Evolutionary conservation across 192 early-diverging fungal species (phyloP), one percentile per base, ranked within the genome.

Genomic region (Backusella sp.): DNA sequence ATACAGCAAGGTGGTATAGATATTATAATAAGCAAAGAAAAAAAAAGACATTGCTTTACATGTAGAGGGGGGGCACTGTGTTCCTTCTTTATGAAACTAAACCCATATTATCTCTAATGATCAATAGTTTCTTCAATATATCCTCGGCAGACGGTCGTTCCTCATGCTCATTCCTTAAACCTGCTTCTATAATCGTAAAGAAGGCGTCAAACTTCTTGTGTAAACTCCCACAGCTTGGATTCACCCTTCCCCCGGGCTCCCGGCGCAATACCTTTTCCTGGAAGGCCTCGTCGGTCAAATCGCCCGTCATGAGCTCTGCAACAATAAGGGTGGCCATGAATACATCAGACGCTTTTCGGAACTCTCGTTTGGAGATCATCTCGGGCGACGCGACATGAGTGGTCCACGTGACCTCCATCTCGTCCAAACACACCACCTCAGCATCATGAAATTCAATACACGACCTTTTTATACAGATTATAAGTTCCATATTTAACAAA

Each of bases 271-370:
- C 76, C 3, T 42, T 19, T 0, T 72, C 15, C 3, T 19, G n/a
- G 5, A 77, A 77, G 28, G 44, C 70, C 2, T 14, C 11, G 4
- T 77, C 76, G 0, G 26, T 59, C 9, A 77, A 15, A 17, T 66
- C 34, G 15, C 21, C 28, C 4, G 76, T 77, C 59, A 77, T 66
- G 1, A 73, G 3, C 11, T 77, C 76, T 0, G 69, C 44, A 17
- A 66, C 3, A 9, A 77, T 73, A 11, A 72, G 6, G 0, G 66
- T 68, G 0, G 70, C 76, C 76, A 77, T 77, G 46, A 77, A 77
- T 4, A 77, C 70, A 7, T 77, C 76, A 0, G 76, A 77, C 21
- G 52, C 44, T 3, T 73, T 77, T 14, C 34, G 26, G n/a, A 77
- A 77, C 8, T 23, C 28, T 0, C 44, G 30, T 7, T 14, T 2